Percentiles rank a stretch among this genome's conserved stretches.
phyloP scores from a whole-genome alignment of 2,329 filamentous ascomycete genomes.

The Exophiala sp. region DNA sequence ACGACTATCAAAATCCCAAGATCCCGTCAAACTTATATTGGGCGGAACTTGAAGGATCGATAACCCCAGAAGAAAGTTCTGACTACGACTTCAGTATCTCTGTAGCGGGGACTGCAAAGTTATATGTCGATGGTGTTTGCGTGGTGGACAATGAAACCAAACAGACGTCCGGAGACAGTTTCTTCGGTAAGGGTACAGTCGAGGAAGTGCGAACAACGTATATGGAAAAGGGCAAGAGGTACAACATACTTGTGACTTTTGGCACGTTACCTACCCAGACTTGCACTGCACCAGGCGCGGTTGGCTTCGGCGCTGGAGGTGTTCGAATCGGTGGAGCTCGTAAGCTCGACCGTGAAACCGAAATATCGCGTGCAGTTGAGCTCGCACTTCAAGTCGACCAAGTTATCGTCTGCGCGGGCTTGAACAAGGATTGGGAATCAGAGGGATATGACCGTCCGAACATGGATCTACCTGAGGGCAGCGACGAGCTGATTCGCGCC shows the following conservation, averaged over 20 bases:
- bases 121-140: conserved; percentile 60
- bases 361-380: conserved; percentile 63
- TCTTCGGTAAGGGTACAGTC: conserved; percentile 63
- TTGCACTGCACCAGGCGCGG: conserved; percentile 47
- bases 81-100: conserved; percentile 64
- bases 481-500: conserved; percentile 57
- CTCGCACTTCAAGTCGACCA: conserved; percentile 69
- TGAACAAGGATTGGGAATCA: conserved; percentile 78
- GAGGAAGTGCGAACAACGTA: conserved; percentile 60
- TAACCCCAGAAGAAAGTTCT: conserved; percentile 58
- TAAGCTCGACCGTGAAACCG: conserved; percentile 54
- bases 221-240: conserved; percentile 58
- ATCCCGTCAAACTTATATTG: conserved; percentile 55
- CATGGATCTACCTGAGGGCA: conserved; percentile 53
- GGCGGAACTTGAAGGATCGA: conserved; percentile 58
- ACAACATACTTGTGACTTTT: conserved; percentile 59
- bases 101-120: conserved; percentile 61
- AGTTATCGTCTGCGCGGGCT: conserved; percentile 71
- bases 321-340: conserved; percentile 61
- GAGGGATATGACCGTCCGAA: conserved; percentile 62
- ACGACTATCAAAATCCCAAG: conserved; percentile 52
- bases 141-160: conserved; percentile 65
- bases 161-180: conserved; percentile 60
- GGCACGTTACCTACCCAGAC: conserved; percentile 58
- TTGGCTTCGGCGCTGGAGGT: conserved; percentile 55